These are phyloP conservation scores for Pichia occidentalis DNA, from an alignment of 805 yeast genomes.

Conservation along the genomic window DNA sequence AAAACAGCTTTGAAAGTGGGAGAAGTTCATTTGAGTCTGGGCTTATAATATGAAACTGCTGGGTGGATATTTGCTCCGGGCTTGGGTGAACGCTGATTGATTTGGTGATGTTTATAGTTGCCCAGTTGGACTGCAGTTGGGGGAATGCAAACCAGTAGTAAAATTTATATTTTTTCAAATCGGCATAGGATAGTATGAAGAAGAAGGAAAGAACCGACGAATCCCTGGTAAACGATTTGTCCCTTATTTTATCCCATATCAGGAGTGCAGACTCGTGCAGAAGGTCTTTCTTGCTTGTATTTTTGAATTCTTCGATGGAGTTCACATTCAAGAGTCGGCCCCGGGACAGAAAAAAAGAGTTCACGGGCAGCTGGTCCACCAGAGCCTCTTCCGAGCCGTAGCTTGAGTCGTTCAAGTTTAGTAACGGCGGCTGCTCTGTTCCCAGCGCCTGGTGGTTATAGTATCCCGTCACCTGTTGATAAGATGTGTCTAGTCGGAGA, in stretches of 20 bases:
- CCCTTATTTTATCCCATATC: constrained; percentile 24
- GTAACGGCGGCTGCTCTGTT: constrained; percentile 27
- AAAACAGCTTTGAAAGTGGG: constrained; percentile 10
- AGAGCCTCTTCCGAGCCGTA: neutral
- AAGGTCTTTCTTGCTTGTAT: constrained; percentile 53
- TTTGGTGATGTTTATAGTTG: constrained; percentile 8
- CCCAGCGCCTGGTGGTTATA: constrained; percentile 27
- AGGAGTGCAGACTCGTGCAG: constrained; percentile 37
- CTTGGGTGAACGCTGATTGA: neutral
- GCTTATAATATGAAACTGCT: constrained; percentile 21
- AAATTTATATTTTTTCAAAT: constrained; percentile 80
- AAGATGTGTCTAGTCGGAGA: constrained; percentile 53
- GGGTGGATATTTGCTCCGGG: neutral
- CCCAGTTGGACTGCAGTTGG: constrained; percentile 49
- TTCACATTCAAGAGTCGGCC: constrained; percentile 56
- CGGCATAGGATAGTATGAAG: constrained; percentile 66
- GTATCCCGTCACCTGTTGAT: constrained; percentile 37
- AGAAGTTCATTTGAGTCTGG: constrained; percentile 8
- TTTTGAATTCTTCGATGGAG: constrained; percentile 80
- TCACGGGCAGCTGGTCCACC: neutral
- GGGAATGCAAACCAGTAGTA: constrained; percentile 91
- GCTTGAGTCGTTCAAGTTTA: constrained; percentile 15
- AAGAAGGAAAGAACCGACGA: constrained; percentile 40
- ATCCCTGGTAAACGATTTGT: constrained; percentile 31
- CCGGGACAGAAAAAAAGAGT: constrained; percentile 20